A percentile compares a stretch with the other conserved stretches of the same genome.
Evolutionary conservation across 1,139 yeast species (phyloP).

Genomic region (Scheffersomyces insectosa): DNA sequence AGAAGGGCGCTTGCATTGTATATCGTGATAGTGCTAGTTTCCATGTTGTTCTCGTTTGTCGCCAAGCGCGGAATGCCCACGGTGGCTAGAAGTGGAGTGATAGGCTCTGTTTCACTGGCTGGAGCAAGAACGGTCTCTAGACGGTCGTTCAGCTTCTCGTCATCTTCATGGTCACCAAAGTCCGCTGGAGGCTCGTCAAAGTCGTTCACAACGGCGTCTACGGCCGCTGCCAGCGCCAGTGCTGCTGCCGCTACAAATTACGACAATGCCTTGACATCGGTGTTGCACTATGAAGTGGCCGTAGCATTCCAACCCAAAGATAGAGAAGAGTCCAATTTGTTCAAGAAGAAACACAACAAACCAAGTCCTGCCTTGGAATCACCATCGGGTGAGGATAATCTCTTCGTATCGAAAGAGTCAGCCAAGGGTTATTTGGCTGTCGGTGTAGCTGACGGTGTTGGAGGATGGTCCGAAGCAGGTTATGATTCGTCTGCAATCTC

Average conservation of each 20-base stretch:
- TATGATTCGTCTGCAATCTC: conserved; percentile 84
- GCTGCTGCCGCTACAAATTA: conserved; percentile 21
- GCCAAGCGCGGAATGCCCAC: conserved; percentile 22
- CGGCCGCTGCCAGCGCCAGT: conserved; percentile 12
- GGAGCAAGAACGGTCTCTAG: conserved; percentile 8
- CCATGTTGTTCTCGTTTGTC: conserved; percentile 30
- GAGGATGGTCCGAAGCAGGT: conserved; percentile 95
- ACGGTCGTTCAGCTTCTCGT: conserved; percentile 19
- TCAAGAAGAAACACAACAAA: conserved; percentile 33
- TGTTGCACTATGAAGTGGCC: conserved; percentile 52
- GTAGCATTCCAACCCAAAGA: conserved; percentile 77
- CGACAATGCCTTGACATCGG: conserved; percentile 22
- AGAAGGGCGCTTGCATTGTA: conserved; percentile 7
- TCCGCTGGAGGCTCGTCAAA: conserved; percentile 2
- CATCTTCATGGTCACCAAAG: conserved; percentile 13
- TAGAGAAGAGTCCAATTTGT: conserved; percentile 50
- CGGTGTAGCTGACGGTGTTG: conserved; percentile 98
- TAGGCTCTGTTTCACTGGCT: conserved; percentile 6
- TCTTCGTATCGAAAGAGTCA: conserved; percentile 51
- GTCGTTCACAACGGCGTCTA: conserved; percentile 4
- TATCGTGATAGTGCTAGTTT: conserved; percentile 23
- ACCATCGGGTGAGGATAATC: conserved; percentile 88
- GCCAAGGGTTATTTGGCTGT: conserved; percentile 57
- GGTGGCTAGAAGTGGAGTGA: conserved; percentile 8
- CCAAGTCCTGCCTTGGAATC: conserved; percentile 44